Conservation (phyloP, 257 asterid species). For the Solanum gracilifrons region DNA sequence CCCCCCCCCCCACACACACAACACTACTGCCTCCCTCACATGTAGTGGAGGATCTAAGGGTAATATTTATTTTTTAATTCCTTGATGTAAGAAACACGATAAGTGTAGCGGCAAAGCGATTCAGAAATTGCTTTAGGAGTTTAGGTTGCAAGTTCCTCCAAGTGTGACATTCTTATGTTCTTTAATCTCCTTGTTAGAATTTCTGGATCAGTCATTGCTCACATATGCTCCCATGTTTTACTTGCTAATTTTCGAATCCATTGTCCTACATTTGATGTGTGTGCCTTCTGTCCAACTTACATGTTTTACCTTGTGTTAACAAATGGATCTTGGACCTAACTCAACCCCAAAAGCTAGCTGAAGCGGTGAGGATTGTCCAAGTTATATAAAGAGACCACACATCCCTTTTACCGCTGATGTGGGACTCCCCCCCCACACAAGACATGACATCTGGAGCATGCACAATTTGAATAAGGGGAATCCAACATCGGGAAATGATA, state of each 20-base stretch:
- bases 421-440: background rate
- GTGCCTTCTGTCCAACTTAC: background rate
- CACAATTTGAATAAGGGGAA: background rate
- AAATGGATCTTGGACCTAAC: background rate
- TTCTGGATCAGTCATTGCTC: background rate
- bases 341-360: background rate
- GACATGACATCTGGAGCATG: background rate
- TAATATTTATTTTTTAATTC: background rate
- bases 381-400: background rate
- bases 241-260: background rate
- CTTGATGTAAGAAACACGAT: background rate
- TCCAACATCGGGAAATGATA: background rate
- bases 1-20: background rate
- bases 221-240: background rate
- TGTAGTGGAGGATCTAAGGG: background rate
- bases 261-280: background rate
- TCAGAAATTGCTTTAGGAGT: background rate
- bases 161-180: background rate
- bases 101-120: background rate
- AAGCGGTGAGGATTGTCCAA: background rate
- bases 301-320: background rate
- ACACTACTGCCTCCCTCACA: background rate
- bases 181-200: background rate
- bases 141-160: background rate
- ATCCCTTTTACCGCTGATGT: background rate